Evolutionary conservation across 1,139 yeast species (phyloP).

Genomic region (Protomyces inundatus): DNA sequence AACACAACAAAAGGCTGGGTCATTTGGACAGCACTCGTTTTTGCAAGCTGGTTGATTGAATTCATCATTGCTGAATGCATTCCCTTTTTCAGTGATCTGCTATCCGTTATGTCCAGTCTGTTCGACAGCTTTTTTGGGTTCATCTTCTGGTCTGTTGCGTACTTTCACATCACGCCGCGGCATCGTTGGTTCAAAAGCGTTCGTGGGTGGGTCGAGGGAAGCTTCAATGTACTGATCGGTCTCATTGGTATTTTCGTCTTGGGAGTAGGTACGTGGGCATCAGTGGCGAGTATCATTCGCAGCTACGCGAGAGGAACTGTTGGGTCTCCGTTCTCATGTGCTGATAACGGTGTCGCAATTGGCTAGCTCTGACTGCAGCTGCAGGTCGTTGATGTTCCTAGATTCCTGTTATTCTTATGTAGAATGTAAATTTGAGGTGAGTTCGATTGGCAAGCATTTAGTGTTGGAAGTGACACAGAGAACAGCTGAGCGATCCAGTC

Average conservation of each 20-base stretch:
- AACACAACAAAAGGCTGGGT: slow-evolving; percentile 54
- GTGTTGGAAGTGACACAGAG: too few relatives aligned
- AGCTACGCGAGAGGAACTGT: slow-evolving; percentile 48
- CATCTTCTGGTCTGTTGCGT: slow-evolving; percentile 63
- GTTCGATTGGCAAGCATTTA: too few relatives aligned
- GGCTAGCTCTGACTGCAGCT: not conserved
- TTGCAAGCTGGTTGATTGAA: slow-evolving; percentile 44
- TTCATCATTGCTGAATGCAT: slow-evolving; percentile 58
- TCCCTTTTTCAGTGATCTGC: slow-evolving; percentile 56
- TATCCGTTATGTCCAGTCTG: slow-evolving; percentile 57
- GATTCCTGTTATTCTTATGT: too few relatives aligned
- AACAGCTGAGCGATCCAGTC: too few relatives aligned
- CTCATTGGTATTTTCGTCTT: slow-evolving; percentile 49
- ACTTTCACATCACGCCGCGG: slow-evolving; percentile 38
- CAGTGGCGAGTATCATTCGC: slow-evolving; percentile 50
- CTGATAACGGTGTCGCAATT: slow-evolving; percentile 42
- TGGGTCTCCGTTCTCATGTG: slow-evolving; percentile 52
- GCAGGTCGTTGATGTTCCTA: too few relatives aligned
- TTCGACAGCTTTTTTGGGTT: slow-evolving; percentile 65
- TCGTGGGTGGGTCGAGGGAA: slow-evolving; percentile 35
- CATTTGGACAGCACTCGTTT: slow-evolving; percentile 48
- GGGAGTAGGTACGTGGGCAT: slow-evolving; percentile 57
- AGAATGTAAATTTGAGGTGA: too few relatives aligned
- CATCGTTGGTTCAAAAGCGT: slow-evolving; percentile 32
- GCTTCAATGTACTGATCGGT: slow-evolving; percentile 44